Evolutionary conservation across 2,329 filamentous ascomycete species (phyloP).

Genomic region (Phialophora tarda): DNA sequence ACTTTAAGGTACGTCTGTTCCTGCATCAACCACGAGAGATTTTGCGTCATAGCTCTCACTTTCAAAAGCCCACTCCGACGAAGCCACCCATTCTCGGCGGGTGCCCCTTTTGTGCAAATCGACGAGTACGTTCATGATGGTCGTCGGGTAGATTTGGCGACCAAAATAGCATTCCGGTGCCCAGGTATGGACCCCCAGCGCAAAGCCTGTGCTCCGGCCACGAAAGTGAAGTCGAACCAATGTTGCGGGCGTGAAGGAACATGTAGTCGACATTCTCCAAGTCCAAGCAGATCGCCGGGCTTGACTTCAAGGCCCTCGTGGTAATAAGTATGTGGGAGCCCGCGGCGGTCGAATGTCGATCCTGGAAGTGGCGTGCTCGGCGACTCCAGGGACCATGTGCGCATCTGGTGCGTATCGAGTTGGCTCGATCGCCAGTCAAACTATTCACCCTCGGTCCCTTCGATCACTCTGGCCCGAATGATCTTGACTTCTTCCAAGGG

Average conservation of each 20-base stretch:
- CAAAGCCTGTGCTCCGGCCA: neutral
- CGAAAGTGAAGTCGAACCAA: neutral
- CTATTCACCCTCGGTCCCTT: constrained; percentile 43
- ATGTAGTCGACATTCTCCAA: neutral
- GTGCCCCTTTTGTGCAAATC: neutral
- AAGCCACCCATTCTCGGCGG: neutral
- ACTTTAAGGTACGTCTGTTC: neutral
- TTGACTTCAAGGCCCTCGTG: neutral
- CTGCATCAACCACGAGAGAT: neutral
- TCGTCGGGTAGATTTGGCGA: neutral
- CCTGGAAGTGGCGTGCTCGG: neutral
- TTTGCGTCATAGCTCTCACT: neutral
- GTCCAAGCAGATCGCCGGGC: neutral
- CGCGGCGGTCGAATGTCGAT: neutral
- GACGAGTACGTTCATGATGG: neutral
- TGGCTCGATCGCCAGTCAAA: neutral
- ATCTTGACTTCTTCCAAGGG: constrained; percentile 85
- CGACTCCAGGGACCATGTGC: neutral
- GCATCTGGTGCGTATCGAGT: neutral
- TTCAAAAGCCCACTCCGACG: neutral
- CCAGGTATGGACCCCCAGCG: neutral
- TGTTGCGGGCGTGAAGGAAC: neutral
- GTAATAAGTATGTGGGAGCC: neutral
- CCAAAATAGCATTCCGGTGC: neutral
- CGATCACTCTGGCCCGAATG: constrained; percentile 71